phyloP scores from a whole-genome alignment of 73 alveolate genomes.

The Tetrahymena malaccensis region DNA sequence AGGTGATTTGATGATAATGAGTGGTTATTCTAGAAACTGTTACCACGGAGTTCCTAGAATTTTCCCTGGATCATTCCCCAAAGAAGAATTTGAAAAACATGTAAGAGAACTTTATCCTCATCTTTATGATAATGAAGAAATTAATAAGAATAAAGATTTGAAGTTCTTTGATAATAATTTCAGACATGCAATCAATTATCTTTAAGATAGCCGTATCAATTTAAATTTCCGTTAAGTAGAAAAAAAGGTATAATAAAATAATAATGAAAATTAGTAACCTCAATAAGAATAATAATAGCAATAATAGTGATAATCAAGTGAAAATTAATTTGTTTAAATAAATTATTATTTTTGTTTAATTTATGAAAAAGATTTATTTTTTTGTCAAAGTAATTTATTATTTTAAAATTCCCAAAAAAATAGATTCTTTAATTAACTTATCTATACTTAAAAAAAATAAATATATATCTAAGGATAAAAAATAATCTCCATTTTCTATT shows the following conservation, averaged over 20 bases:
- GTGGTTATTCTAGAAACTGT: constrained; percentile 24
- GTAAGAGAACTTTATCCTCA: background rate
- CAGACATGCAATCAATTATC: background rate
- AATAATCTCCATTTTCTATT: too few species aligned
- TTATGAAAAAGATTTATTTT: too few species aligned
- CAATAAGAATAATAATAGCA: background rate
- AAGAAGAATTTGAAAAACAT: background rate
- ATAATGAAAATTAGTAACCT: background rate
- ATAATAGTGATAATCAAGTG: background rate
- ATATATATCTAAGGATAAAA: too few species aligned
- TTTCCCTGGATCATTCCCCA: background rate
- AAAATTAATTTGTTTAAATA: too few species aligned
- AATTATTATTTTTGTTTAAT: too few species aligned
- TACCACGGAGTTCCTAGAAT: constrained; percentile 42
- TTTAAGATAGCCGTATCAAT: background rate
- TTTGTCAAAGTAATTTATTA: too few species aligned
- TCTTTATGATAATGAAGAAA: background rate
- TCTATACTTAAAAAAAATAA: too few species aligned
- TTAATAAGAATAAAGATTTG: background rate
- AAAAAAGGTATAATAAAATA: background rate
- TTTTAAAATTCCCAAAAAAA: too few species aligned
- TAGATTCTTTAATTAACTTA: too few species aligned
- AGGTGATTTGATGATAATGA: constrained; percentile 36
- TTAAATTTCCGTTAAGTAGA: background rate
- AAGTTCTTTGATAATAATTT: background rate